Evolutionary conservation across 1,284 basidiomycete species (phyloP).

Genomic region (Ganoderma boninense): DNA sequence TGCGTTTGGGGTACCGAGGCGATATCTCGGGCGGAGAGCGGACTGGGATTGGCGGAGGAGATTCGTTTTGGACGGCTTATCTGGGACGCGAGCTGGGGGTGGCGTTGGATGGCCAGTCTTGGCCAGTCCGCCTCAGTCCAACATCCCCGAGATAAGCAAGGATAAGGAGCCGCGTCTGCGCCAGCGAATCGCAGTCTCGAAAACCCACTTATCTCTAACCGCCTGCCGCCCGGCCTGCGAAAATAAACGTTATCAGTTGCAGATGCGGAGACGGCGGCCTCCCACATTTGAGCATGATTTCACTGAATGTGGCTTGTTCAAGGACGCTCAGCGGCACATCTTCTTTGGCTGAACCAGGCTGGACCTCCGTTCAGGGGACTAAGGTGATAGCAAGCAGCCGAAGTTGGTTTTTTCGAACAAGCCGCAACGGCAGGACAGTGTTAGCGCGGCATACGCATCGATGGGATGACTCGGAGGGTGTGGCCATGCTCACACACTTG

Average conservation of each 20-base stretch:
- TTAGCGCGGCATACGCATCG: too few relatives aligned
- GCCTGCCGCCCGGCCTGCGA: not conserved
- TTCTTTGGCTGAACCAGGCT: too few relatives aligned
- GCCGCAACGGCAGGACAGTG: too few relatives aligned
- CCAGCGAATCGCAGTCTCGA: not conserved
- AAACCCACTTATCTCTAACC: not conserved
- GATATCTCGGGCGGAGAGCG: not conserved
- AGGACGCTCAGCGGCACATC: too few relatives aligned
- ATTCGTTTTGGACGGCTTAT: constrained; percentile 12
- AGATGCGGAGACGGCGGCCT: not conserved
- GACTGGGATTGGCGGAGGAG: not conserved
- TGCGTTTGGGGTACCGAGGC: not conserved
- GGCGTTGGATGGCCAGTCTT: not conserved
- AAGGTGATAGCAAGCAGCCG: too few relatives aligned
- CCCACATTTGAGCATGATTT: too few relatives aligned
- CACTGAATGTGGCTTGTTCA: too few relatives aligned
- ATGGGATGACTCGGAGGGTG: too few relatives aligned
- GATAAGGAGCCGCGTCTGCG: not conserved
- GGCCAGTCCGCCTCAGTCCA: too few relatives aligned
- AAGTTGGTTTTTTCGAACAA: too few relatives aligned
- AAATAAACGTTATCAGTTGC: not conserved
- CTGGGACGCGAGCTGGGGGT: constrained; percentile 8
- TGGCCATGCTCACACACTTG: too few relatives aligned
- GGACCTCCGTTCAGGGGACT: too few relatives aligned
- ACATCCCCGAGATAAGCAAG: not conserved